Base-by-base conservation (phyloP, 139 green algal genomes). In the Ettlia oleoabundans region DNA sequence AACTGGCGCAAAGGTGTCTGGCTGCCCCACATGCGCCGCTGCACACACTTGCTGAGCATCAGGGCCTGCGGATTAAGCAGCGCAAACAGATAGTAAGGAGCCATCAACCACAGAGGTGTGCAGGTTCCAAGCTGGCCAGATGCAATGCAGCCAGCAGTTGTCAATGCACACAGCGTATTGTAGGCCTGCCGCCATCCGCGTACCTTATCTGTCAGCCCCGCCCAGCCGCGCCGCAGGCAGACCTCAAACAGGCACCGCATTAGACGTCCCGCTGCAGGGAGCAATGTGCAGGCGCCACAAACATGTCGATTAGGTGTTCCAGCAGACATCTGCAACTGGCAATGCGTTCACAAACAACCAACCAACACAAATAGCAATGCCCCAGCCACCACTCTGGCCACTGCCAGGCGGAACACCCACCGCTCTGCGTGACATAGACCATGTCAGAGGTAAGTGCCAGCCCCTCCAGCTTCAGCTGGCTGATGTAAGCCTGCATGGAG, bases 221-320 rank as follows among this genome's bases (percentile, higher is more conserved):
- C 94, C 97, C 97, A 99, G 52, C 94, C 94, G n/a, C 95, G 88
- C 80, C 93, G 92, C 41, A 98, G 89, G 84, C 95, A 95, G 74
- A 99, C 96, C 92, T 99, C 97, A 84, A 97, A 99, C 37, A 99
- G 88, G 89, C 94, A 98, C 35, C 97, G 92, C 92, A 99, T 97
- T 13, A 99, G 90, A 13, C 97, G 91, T 1, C 94, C 95, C 95
- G 90, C 73, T 80, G 73, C 73, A 37, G 47, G 51, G 47, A 21
- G 32, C 28, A 53, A 22, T 30, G n/a, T n/a, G 9, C 37, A 52
- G 38, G 15, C 2, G 67, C 40, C 10, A 71, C 55, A 42, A 73
- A 37, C 66, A 40, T 28, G 3, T n/a, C n/a, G n/a, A n/a, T n/a
- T n/a, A n/a, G n/a, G n/a, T n/a, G n/a, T n/a, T n/a, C n/a, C n/a